These are phyloP conservation scores for Aspergillus nanangensis DNA, from an alignment of 495 filamentous ascomycete species.

Conservation along the genomic window DNA sequence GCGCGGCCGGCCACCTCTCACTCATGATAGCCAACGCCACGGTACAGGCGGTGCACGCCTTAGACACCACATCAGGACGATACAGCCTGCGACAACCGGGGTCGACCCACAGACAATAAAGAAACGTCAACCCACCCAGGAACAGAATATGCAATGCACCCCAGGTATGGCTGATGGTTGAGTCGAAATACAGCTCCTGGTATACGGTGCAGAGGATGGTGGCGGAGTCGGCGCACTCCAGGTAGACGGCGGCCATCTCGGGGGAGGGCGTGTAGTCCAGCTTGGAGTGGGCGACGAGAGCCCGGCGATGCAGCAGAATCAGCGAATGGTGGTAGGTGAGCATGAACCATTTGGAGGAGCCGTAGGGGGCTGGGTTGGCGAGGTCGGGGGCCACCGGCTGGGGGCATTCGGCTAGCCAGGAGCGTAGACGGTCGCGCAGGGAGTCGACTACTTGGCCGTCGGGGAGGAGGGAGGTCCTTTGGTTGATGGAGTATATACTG, in stretches of 20 bases:
- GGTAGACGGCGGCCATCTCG: no score
- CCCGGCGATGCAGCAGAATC: no score
- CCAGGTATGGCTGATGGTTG: constrained; percentile 8
- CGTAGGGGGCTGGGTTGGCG: no score
- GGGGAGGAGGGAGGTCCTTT: not conserved
- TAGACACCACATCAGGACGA: constrained; percentile 4
- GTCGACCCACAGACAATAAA: constrained; percentile 15
- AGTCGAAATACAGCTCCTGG: constrained; percentile 9
- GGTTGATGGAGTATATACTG: constrained; percentile 11
- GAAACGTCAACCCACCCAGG: constrained; percentile 14
- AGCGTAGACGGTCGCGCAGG: no score
- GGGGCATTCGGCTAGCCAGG: no score
- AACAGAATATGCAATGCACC: constrained; percentile 9
- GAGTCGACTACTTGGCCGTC: no score
- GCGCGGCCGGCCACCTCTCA: constrained; percentile 10
- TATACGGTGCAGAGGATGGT: constrained; percentile 8
- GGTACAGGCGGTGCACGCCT: constrained; percentile 13
- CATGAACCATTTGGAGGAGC: no score
- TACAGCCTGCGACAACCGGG: not conserved
- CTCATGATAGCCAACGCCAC: constrained; percentile 13
- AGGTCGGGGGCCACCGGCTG: no score
- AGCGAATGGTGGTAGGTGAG: no score
- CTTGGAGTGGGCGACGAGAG: no score
- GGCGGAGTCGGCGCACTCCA: constrained; percentile 3
- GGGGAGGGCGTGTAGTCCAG: no score